Evolutionary conservation across 352 stramenopile genomes (phyloP), one percentile per base, ranked within the genome.

Genomic region (Phytophthora meadii): DNA sequence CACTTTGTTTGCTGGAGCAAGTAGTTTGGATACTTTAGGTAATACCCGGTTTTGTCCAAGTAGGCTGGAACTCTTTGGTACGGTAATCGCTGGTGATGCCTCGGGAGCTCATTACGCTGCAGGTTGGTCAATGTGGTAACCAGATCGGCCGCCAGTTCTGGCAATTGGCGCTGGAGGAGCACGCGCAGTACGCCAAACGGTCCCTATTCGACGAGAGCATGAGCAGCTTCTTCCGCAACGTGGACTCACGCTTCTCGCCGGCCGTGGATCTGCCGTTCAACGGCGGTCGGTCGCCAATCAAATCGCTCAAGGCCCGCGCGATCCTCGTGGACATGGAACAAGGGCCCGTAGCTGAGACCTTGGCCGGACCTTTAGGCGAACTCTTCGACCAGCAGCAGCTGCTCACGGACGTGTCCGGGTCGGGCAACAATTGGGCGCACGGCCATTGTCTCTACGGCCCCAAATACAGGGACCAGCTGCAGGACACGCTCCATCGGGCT

Each of bases 311-410:
- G 46, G 92, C 93, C 10, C 77, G 93, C 14, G 91, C 92, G 4
- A 81, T 98, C n/a, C 78, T 98, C 6, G 79, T 98, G 17, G 93
- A 98, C 67, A 98, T 97, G 88, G 93, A 98, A 68, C 80, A 97
- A 59, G 93, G 92, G 0, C 88, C 91, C 1, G 84, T 98, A 19
- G 58, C 81, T 0, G 88, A 98, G 68, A 97, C 91, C 24, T 71
- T 97, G 40, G 49, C 68, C 1, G 88, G 89, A 1, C 88, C 89
- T 27, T 58, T 97, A 15, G 87, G 91, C 19, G 87, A 95, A 52
- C 80, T 98, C 40, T 98, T 98, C 59, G 89, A 97, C 69, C 73
- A 90, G 55, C 76, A 84, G 49, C 90, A 97, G 56, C 81, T 97
- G 54, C 59, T 97, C 48, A 97, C 88, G 3, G 90, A 96, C 61